phyloP scores from a whole-genome alignment of 2,329 filamentous ascomycete species.

The Penicillium corylophilum region DNA sequence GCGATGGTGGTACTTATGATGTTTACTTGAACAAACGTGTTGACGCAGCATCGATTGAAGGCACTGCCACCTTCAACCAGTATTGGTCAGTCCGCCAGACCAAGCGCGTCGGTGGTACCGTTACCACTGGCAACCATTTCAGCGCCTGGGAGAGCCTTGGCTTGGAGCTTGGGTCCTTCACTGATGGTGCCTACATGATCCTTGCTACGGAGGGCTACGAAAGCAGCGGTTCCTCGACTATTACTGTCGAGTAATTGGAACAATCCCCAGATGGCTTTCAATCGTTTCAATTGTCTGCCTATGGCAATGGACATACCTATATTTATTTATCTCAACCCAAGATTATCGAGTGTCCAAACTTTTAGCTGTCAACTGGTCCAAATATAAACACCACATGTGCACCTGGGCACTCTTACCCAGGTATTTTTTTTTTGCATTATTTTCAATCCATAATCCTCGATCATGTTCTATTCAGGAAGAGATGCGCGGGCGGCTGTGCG shows the following conservation, averaged over 20 bases:
- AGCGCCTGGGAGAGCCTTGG: slow-evolving; percentile 34
- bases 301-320: too few relatives aligned
- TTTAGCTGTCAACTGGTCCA: too few relatives aligned
- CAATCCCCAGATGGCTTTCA: too few relatives aligned
- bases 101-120: slow-evolving; percentile 35
- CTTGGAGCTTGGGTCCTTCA: slow-evolving; percentile 31
- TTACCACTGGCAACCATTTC: slow-evolving; percentile 39
- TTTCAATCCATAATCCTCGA: too few relatives aligned
- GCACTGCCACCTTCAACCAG: slow-evolving; percentile 44
- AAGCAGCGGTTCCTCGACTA: slow-evolving; percentile 39
- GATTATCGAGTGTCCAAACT: too few relatives aligned
- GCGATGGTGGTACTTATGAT: slow-evolving; percentile 38
- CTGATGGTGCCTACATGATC: slow-evolving; percentile 38
- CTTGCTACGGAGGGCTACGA: slow-evolving; percentile 45
- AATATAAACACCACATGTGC: too few relatives aligned
- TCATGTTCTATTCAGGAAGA: too few relatives aligned
- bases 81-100: slow-evolving; percentile 42
- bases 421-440: too few relatives aligned
- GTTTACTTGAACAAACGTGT: slow-evolving; percentile 37
- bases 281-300: too few relatives aligned
- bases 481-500: too few relatives aligned
- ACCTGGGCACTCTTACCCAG: too few relatives aligned
- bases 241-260: slow-evolving; percentile 29
- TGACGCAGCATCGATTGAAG: slow-evolving; percentile 41
- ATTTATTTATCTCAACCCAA: too few relatives aligned